Evolutionary conservation across 441 rosid genomes (phyloP), one percentile per base, ranked within the genome.

Genomic region (Capsella rubella): DNA sequence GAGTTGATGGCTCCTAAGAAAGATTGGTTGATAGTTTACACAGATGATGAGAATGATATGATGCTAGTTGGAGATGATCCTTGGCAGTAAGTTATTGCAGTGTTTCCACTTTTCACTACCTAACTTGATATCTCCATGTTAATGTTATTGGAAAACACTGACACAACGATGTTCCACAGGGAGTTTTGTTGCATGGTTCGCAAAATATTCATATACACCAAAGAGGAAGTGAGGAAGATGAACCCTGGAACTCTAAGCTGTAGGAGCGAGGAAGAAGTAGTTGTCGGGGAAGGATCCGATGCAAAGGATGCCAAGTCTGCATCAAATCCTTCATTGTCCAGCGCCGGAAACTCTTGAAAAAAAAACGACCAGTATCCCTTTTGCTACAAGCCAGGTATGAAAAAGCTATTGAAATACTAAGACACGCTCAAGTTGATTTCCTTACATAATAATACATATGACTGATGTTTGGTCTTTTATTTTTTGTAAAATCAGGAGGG

Each of bases 51-150:
- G 83, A 90, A 86, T 57, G 99, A 96, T 74, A 96, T 91, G 95
- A 93, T 96, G 99, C 98, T 91, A 64, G 98, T 90, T 66, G 99
- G 99, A 64, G 99, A 96, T 72, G 99, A 96, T 82, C 99, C 99
- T 8, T 96, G 99, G 99, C 92, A 87, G 99, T 96, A 90, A 82
- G 98, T 43, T 73, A 45, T 77, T 53, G 25, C 57, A 6, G 25
- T 51, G 39, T 57, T 28, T 14, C 35, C 16, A 14, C 32, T 49
- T 2, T 58, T 51, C 14, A 59, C 8, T 37, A 34, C 51, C 5
- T 15, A 21, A 9, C 28, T 45, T 11, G 7, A 11, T 11, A 29
- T 8, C 3, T 8, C 25, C 25, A 11, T n/a, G 13, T 62, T 3
- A 7, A 14, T 16, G 28, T 40, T 52, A 60, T 34, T 2, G 4